A percentile compares a stretch with the other conserved stretches of the same genome.
phyloP scores from a whole-genome alignment of 805 yeast genomes.

The Yarrowia hollandica region DNA sequence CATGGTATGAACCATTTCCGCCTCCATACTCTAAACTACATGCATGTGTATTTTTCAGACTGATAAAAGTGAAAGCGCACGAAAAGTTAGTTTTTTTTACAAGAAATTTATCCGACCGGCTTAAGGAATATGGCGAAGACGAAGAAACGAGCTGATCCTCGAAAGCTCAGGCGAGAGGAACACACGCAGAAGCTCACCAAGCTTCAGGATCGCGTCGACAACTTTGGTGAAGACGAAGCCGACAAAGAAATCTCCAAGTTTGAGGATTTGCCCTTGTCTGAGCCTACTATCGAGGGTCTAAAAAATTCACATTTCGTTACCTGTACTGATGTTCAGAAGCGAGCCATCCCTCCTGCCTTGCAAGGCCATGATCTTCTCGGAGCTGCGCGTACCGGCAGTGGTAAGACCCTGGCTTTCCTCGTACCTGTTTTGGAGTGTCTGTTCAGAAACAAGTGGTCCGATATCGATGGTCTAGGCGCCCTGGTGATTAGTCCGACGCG shows the following conservation, averaged over 20 bases:
- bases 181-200: conserved; percentile 30
- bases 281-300: conserved; percentile 66
- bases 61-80: conserved; percentile 13
- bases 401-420: conserved; percentile 84
- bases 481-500: conserved; percentile 88
- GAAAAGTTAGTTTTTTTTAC: conserved; percentile 15
- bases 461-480: conserved; percentile 85
- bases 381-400: conserved; percentile 80
- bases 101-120: conserved; percentile 13
- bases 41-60: background rate
- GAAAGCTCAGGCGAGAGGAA: conserved; percentile 10
- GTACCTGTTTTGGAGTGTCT: conserved; percentile 69
- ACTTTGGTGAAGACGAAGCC: conserved; percentile 45
- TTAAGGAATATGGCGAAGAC: background rate
- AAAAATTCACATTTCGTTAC: conserved; percentile 74
- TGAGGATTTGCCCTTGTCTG: conserved; percentile 74
- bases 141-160: conserved; percentile 14
- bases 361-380: conserved; percentile 80
- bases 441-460: conserved; percentile 71
- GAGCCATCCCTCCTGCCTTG: conserved; percentile 71
- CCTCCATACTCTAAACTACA: background rate
- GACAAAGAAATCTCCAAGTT: conserved; percentile 51
- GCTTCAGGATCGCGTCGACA: conserved; percentile 54
- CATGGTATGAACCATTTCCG: background rate
- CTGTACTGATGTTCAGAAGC: conserved; percentile 83